phyloP scores from a whole-genome alignment of 2,329 filamentous ascomycete genomes.

The Sclerotinia borealis region DNA sequence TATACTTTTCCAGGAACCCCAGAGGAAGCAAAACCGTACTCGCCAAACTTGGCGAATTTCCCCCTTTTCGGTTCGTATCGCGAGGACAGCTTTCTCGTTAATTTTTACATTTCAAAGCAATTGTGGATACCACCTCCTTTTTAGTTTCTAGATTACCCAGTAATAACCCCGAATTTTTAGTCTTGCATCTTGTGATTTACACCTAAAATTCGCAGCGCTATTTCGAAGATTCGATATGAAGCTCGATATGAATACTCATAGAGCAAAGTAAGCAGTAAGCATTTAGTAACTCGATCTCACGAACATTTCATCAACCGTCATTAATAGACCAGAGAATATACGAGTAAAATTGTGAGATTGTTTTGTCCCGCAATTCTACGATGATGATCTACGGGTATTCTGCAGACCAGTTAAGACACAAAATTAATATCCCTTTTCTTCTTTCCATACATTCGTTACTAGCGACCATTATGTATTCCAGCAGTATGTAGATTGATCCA shows the following conservation, averaged over 20 bases:
- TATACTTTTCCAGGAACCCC: no score
- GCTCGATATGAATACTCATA: slow-evolving; percentile 23
- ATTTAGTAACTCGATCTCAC: background rate
- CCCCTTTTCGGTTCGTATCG: no score
- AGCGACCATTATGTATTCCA: background rate
- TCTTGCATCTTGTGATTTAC: slow-evolving; percentile 30
- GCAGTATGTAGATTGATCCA: no score
- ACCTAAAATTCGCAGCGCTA: slow-evolving; percentile 31
- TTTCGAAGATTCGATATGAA: slow-evolving; percentile 30
- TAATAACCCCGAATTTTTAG: no score
- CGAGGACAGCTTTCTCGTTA: no score
- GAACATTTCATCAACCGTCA: background rate
- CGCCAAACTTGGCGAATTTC: no score
- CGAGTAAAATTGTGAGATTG: slow-evolving; percentile 30
- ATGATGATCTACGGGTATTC: slow-evolving; percentile 23
- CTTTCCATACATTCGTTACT: background rate
- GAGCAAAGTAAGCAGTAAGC: slow-evolving; percentile 20
- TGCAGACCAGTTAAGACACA: slow-evolving; percentile 15
- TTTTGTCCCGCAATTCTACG: slow-evolving; percentile 22
- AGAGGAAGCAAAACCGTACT: no score
- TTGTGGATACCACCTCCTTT: no score
- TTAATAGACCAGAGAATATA: slow-evolving; percentile 24
- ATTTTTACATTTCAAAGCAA: no score
- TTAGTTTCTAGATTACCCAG: no score
- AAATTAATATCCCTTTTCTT: background rate